A percentile compares a stretch with the other conserved stretches of the same genome.
These are phyloP conservation scores for Poronia punctata DNA, from an alignment of 495 filamentous ascomycete genomes.

Conservation along the genomic window DNA sequence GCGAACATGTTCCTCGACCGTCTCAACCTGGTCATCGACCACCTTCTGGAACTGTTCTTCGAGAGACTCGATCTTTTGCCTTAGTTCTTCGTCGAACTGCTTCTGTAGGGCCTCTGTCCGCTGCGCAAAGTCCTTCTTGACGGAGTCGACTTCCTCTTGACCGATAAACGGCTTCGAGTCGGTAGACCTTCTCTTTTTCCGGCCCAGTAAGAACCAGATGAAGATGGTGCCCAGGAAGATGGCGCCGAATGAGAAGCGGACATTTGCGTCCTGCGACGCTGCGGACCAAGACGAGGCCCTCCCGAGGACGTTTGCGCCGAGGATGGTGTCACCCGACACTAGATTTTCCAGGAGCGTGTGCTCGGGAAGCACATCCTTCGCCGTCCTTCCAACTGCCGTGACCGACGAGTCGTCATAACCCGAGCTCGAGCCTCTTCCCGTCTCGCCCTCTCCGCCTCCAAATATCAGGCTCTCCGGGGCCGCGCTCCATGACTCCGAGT, in stretches of 20 bases:
- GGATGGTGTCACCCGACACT: too few relatives aligned
- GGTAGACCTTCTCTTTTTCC: constrained; percentile 1
- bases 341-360: too few relatives aligned
- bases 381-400: too few relatives aligned
- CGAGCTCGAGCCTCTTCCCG: too few relatives aligned
- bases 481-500: neutral
- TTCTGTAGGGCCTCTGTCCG: constrained; percentile 4
- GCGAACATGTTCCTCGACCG: constrained; percentile 4
- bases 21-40: constrained; percentile 4
- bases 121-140: constrained; percentile 5
- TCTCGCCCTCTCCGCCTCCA: too few relatives aligned
- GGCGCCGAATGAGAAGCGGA: constrained; percentile 1
- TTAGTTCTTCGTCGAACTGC: constrained; percentile 4
- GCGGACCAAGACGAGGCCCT: too few relatives aligned
- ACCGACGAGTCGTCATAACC: too few relatives aligned
- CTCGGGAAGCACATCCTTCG: too few relatives aligned
- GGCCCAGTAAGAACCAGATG: constrained; percentile 1
- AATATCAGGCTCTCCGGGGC: neutral
- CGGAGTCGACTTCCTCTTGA: constrained; percentile 1
- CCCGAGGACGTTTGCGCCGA: too few relatives aligned
- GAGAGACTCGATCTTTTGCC: neutral
- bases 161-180: neutral
- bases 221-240: constrained; percentile 4
- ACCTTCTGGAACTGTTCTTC: constrained; percentile 9
- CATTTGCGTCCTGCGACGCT: neutral